These are phyloP conservation scores for Ormosia semicastrata DNA, from an alignment of 306 rosid genomes.

Conservation along the genomic window DNA sequence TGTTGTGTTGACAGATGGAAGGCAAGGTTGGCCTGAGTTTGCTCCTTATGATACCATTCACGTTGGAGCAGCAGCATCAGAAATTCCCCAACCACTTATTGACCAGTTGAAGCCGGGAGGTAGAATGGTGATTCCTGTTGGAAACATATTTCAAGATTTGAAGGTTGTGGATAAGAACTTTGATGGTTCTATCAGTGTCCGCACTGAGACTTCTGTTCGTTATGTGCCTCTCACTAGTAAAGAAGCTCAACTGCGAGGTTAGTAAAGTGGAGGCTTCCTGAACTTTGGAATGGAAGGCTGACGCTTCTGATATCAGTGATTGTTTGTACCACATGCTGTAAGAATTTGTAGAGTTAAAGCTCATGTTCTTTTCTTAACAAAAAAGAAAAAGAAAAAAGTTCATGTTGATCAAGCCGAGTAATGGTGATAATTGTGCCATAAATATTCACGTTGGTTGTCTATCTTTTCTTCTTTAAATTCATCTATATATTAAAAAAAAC, in stretches of 20 bases:
- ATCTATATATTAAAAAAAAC: neutral
- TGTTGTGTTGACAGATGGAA: slow-evolving; percentile 63
- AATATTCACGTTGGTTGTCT: neutral
- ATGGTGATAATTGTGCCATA: neutral
- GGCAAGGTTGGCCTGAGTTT: slow-evolving; percentile 82
- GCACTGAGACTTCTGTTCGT: slow-evolving; percentile 74
- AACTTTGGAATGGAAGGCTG: neutral
- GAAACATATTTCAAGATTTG: slow-evolving; percentile 74
- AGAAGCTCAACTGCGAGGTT: slow-evolving; percentile 71
- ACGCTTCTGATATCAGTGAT: neutral
- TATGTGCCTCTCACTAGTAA: slow-evolving; percentile 91
- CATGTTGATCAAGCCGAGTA: slow-evolving; percentile 1
- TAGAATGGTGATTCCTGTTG: slow-evolving; percentile 95
- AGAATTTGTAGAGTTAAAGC: slow-evolving; percentile 26
- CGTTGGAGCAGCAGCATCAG: slow-evolving; percentile 93
- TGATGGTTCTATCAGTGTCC: slow-evolving; percentile 68
- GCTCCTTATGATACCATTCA: slow-evolving; percentile 95
- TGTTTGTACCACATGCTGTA: neutral
- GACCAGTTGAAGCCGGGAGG: slow-evolving; percentile 97
- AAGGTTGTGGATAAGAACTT: slow-evolving; percentile 79
- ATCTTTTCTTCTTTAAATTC: neutral
- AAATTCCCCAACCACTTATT: slow-evolving; percentile 78
- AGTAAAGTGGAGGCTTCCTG: slow-evolving; percentile 11
- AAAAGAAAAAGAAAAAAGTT: neutral
- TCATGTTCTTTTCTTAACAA: neutral